Conservation (phyloP, 2,329 filamentous ascomycete genomes). For the Cercospora zeina region DNA sequence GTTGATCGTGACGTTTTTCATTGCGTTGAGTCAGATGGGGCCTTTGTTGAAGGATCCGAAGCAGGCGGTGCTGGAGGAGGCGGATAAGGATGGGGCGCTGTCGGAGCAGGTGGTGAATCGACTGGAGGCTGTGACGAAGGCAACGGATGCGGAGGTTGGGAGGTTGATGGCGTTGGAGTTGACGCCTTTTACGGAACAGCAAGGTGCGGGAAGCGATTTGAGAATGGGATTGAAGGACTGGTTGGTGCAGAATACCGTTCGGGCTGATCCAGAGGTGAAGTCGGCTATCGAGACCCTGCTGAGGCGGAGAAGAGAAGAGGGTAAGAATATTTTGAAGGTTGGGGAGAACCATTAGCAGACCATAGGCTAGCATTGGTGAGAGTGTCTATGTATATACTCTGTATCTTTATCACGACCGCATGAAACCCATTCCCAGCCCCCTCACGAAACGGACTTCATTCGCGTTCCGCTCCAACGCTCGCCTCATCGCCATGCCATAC, state of each 20-base stretch:
- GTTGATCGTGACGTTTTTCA: conserved; percentile 73
- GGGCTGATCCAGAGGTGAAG: conserved; percentile 75
- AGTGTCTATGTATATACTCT: not conserved
- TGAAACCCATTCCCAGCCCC: conserved; percentile 57
- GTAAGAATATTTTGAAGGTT: not conserved
- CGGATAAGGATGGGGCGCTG: conserved; percentile 34
- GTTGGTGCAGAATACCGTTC: conserved; percentile 82
- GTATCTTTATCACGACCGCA: conserved; percentile 7
- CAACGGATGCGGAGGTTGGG: conserved; percentile 67
- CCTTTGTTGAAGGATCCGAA: conserved; percentile 58
- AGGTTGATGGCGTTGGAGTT: conserved; percentile 75
- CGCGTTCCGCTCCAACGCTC: conserved; percentile 73
- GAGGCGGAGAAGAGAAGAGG: conserved; percentile 44
- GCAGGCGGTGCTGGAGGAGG: conserved; percentile 21
- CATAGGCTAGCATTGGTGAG: not conserved
- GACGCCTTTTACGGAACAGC: conserved; percentile 76
- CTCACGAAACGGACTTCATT: conserved; percentile 75
- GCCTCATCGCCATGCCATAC: conserved; percentile 72
- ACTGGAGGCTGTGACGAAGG: conserved; percentile 60
- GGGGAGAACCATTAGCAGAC: not conserved
- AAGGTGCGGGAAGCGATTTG: conserved; percentile 62
- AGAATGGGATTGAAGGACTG: conserved; percentile 77
- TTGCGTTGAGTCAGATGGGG: conserved; percentile 78
- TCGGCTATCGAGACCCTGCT: conserved; percentile 72
- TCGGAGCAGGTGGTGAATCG: conserved; percentile 66